phyloP scores from a whole-genome alignment of 345 rosid species.

The Bruguiera sexangula region DNA sequence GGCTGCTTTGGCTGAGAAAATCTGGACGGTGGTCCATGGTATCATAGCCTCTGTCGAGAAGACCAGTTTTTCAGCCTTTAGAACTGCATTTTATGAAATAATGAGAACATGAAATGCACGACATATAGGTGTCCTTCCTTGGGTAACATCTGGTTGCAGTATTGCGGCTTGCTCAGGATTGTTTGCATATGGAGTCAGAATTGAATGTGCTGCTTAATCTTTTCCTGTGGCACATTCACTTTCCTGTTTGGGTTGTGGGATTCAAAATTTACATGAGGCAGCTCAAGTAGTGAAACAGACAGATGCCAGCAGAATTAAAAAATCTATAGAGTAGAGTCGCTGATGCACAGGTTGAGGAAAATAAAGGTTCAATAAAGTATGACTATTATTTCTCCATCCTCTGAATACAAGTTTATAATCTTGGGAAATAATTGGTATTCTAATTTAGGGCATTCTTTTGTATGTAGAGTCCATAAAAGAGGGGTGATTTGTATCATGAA shows the following conservation, averaged over 20 bases:
- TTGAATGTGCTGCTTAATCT: constrained; percentile 83
- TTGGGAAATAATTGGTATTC: not conserved
- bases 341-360: constrained; percentile 68
- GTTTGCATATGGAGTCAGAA: constrained; percentile 71
- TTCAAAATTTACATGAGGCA: constrained; percentile 70
- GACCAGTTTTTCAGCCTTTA: constrained; percentile 91
- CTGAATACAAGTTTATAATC: not conserved
- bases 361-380: constrained; percentile 41
- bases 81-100: constrained; percentile 88
- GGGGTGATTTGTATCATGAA: no score
- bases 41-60: constrained; percentile 81
- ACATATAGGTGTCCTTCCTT: constrained; percentile 33
- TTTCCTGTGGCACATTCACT: constrained; percentile 83
- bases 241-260: constrained; percentile 90
- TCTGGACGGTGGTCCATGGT: constrained; percentile 8
- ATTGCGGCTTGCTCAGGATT: constrained; percentile 65
- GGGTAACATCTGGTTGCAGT: constrained; percentile 83
- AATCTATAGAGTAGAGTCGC: constrained; percentile 72
- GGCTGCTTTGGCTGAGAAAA: constrained; percentile 1
- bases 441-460: not conserved
- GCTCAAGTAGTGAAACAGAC: constrained; percentile 53
- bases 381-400: not conserved
- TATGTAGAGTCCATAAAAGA: no score
- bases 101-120: constrained; percentile 64
- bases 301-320: constrained; percentile 66